phyloP scores from a whole-genome alignment of 2,329 filamentous ascomycete genomes.

The Xylaria sp. region DNA sequence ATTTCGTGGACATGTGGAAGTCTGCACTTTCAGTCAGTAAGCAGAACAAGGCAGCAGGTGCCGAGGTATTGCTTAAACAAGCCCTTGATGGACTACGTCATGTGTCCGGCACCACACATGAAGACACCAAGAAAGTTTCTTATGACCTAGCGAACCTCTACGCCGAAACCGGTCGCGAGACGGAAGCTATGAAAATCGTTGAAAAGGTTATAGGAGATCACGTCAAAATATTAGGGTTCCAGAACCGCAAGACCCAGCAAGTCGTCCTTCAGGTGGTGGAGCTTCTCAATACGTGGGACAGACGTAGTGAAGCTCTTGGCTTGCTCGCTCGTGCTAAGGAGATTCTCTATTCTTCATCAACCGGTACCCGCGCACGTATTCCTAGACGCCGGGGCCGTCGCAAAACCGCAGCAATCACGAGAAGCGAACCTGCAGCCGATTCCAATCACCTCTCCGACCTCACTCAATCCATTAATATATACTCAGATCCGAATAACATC shows the following conservation, averaged over 20 bases:
- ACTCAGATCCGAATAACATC: too few relatives aligned
- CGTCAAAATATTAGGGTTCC: neutral
- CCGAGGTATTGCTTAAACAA: neutral
- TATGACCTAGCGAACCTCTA: neutral
- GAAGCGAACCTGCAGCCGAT: too few relatives aligned
- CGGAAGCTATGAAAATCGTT: neutral
- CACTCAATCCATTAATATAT: too few relatives aligned
- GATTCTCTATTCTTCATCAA: neutral
- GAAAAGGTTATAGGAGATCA: neutral
- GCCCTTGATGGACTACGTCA: neutral
- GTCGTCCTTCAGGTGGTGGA: neutral
- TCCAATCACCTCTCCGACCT: too few relatives aligned
- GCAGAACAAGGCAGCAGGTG: too few relatives aligned
- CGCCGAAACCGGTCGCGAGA: neutral
- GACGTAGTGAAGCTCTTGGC: neutral
- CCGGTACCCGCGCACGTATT: neutral
- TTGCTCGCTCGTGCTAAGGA: neutral
- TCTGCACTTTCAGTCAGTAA: too few relatives aligned
- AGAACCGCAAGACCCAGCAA: neutral
- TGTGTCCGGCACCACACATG: neutral
- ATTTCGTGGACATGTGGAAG: too few relatives aligned
- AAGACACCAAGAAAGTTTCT: neutral
- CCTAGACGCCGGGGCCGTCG: too few relatives aligned
- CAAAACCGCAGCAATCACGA: neutral
- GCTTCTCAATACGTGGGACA: neutral